Conservation (phyloP, 805 yeast species). For the Phaffomyces antillensis region DNA sequence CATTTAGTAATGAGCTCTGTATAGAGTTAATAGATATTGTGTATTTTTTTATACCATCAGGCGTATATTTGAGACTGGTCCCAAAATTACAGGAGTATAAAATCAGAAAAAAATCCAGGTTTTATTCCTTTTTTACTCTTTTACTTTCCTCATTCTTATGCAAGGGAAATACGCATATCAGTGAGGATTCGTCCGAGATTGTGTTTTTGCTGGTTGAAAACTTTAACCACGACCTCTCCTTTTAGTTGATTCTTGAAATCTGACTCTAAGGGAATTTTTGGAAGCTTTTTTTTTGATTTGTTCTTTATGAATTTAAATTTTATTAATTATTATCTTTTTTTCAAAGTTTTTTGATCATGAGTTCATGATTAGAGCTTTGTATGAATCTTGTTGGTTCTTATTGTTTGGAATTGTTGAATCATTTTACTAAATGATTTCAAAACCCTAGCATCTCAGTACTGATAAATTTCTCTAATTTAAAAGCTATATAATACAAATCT, state of each 20-base stretch:
- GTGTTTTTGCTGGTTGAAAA: conserved; percentile 99
- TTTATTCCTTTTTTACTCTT: neutral
- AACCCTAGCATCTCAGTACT: neutral
- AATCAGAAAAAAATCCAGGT: neutral
- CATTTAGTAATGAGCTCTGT: too few relatives aligned
- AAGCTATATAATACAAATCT: too few relatives aligned
- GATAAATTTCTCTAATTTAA: neutral
- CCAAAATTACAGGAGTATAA: neutral
- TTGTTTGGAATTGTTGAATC: too few relatives aligned
- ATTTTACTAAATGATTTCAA: too few relatives aligned
- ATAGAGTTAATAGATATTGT: too few relatives aligned
- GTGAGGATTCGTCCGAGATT: conserved; percentile 99
- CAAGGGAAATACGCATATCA: conserved; percentile 99
- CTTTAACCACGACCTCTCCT: conserved; percentile 90
- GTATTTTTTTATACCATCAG: too few relatives aligned
- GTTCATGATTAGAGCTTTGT: conserved; percentile 8
- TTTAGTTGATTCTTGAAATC: conserved; percentile 59
- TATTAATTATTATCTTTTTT: neutral
- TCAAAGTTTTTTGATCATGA: conserved; percentile 4
- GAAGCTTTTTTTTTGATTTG: conserved; percentile 9
- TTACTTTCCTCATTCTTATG: conserved; percentile 78
- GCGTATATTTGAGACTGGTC: neutral
- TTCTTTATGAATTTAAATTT: neutral
- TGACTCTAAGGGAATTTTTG: conserved; percentile 21
- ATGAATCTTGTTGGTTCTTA: too few relatives aligned